Evolutionary conservation across 371 early-diverging fungal genomes (phyloP).

Genomic region (Dichotomocladium elegans): DNA sequence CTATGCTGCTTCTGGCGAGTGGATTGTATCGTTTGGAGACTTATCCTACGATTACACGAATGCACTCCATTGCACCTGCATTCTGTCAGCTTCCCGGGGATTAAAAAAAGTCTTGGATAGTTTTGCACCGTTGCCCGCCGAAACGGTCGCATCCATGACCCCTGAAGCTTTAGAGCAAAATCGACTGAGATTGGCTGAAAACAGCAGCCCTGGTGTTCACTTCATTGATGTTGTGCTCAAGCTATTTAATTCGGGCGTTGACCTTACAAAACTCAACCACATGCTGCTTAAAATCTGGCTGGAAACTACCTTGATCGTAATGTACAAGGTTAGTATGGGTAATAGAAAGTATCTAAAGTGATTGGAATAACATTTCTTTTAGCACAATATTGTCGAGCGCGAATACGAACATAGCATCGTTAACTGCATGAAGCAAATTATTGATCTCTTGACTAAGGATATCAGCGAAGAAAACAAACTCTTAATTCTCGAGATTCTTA

Average conservation of each 20-base stretch:
- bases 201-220: conserved; percentile 43
- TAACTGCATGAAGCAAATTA: conserved; percentile 44
- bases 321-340: conserved; percentile 60
- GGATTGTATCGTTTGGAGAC: conserved; percentile 32
- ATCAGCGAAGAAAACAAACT: conserved; percentile 61
- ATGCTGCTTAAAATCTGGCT: conserved; percentile 54
- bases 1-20: conserved; percentile 23
- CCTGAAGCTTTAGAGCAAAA: conserved; percentile 30
- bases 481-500: conserved; percentile 51
- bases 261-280: conserved; percentile 39
- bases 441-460: conserved; percentile 40
- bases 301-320: conserved; percentile 49
- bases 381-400: conserved; percentile 49
- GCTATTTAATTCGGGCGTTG: conserved; percentile 41
- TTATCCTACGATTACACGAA: conserved; percentile 32
- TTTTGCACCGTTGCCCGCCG: conserved; percentile 42
- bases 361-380: too few species aligned
- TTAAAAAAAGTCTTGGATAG: conserved; percentile 52
- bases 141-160: conserved; percentile 36
- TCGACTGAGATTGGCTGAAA: conserved; percentile 33
- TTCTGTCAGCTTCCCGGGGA: conserved; percentile 36
- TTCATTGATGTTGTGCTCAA: conserved; percentile 47
- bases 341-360: too few species aligned
- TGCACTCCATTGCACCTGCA: conserved; percentile 25
- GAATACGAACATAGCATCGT: conserved; percentile 39